Evolutionary conservation across 2,329 filamentous ascomycete species (phyloP).

Genomic region (Alternaria gaisen): DNA sequence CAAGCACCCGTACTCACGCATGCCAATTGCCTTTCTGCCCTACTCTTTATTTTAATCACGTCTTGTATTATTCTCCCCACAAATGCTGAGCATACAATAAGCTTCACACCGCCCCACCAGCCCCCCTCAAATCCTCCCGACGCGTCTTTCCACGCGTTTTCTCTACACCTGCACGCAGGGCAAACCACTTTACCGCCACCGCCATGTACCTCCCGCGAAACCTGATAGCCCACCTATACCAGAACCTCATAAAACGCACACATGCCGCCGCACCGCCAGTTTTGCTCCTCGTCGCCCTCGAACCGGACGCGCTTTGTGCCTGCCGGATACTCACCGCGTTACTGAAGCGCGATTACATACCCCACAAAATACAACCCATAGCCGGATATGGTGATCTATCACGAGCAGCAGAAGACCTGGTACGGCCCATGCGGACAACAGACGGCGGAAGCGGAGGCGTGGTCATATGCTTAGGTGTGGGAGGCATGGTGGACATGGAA

Average conservation of each 20-base stretch:
- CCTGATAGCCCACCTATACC: conserved; percentile 90
- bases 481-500: conserved; percentile 87
- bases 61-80: conserved; percentile 28
- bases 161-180: conserved; percentile 24
- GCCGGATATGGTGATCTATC: conserved; percentile 90
- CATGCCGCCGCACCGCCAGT: conserved; percentile 92
- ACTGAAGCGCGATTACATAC: conserved; percentile 97
- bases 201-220: conserved; percentile 92
- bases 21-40: conserved; percentile 31
- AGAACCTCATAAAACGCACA: conserved; percentile 83
- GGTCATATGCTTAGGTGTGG: conserved; percentile 91
- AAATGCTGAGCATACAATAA: conserved; percentile 32
- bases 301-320: conserved; percentile 93
- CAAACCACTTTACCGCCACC: conserved; percentile 21
- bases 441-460: conserved; percentile 86
- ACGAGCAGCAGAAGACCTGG: conserved; percentile 78
- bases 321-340: conserved; percentile 92
- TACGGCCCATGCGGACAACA: conserved; percentile 85
- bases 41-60: conserved; percentile 21
- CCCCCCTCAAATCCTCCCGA: conserved; percentile 28
- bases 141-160: conserved; percentile 38
- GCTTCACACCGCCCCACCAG: conserved; percentile 18
- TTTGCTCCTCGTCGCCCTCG: conserved; percentile 88
- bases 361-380: conserved; percentile 95
- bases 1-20: conserved; percentile 35